Conservation (phyloP, 2,329 filamentous ascomycete species). For the Fusarium austroafricanum region DNA sequence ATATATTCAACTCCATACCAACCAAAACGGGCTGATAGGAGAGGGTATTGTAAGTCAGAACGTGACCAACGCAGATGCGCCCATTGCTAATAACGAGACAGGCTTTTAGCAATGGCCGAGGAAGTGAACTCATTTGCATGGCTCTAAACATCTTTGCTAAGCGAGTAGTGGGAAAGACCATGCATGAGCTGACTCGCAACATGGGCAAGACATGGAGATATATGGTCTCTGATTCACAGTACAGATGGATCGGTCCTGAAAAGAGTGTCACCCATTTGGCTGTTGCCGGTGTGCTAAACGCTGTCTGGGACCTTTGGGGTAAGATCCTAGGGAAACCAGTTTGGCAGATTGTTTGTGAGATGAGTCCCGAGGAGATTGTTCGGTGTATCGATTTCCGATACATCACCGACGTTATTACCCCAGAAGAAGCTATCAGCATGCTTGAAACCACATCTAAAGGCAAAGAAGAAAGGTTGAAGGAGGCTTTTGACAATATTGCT, state of each 20-base stretch:
- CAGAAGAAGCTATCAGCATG: not conserved
- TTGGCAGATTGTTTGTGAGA: not conserved
- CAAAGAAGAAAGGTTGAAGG: not conserved
- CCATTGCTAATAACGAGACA: not conserved
- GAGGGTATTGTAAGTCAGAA: not conserved
- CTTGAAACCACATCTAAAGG: not conserved
- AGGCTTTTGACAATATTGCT: not conserved
- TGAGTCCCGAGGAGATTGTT: not conserved
- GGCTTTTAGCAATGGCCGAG: not conserved
- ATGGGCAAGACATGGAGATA: constrained; percentile 4
- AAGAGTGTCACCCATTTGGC: not conserved
- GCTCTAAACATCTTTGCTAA: not conserved
- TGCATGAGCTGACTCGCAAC: not conserved
- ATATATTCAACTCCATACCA: not conserved
- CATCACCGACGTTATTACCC: not conserved
- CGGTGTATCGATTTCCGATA: not conserved
- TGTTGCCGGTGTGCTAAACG: not conserved
- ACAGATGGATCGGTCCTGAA: not conserved
- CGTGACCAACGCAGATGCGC: accelerated
- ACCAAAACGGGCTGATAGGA: not conserved
- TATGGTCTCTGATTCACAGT: constrained; percentile 1
- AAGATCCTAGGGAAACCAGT: not conserved
- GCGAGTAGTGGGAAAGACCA: not conserved
- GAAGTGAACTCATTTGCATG: not conserved
- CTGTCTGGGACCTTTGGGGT: not conserved